These are phyloP conservation scores for Pseudogymnoascus sp. DNA, from an alignment of 2,329 filamentous ascomycete species.

Conservation along the genomic window DNA sequence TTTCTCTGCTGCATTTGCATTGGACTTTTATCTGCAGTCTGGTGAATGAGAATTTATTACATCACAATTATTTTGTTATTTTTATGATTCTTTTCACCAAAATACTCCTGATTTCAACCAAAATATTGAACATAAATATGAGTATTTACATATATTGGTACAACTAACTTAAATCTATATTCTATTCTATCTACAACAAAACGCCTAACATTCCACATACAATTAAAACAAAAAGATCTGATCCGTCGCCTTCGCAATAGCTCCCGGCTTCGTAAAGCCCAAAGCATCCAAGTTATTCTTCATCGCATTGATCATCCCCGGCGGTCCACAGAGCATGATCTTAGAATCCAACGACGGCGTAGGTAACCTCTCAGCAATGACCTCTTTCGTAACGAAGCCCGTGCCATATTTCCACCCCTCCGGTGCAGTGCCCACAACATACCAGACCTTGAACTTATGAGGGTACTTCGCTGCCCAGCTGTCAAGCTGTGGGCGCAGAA, in stretches of 20 bases:
- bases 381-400: constrained; percentile 43
- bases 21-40: background rate
- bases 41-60: background rate
- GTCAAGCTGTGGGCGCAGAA: constrained; percentile 49
- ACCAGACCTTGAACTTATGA: constrained; percentile 45
- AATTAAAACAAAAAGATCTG: constrained; percentile 46
- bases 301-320: constrained; percentile 48
- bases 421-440: constrained; percentile 43
- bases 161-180: background rate
- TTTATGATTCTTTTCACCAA: background rate
- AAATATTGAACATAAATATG: background rate
- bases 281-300: constrained; percentile 42
- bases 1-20: background rate
- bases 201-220: background rate
- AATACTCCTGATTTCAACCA: background rate
- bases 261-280: constrained; percentile 43
- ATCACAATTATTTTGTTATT: background rate
- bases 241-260: constrained; percentile 43
- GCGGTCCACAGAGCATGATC: constrained; percentile 52
- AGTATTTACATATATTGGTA: background rate
- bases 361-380: constrained; percentile 43
- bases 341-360: constrained; percentile 38
- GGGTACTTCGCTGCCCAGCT: constrained; percentile 41
- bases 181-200: background rate
- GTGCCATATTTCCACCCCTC: constrained; percentile 39